Evolutionary conservation across 345 rosid genomes (phyloP).

Genomic region (Arabidopsis arenosa): DNA sequence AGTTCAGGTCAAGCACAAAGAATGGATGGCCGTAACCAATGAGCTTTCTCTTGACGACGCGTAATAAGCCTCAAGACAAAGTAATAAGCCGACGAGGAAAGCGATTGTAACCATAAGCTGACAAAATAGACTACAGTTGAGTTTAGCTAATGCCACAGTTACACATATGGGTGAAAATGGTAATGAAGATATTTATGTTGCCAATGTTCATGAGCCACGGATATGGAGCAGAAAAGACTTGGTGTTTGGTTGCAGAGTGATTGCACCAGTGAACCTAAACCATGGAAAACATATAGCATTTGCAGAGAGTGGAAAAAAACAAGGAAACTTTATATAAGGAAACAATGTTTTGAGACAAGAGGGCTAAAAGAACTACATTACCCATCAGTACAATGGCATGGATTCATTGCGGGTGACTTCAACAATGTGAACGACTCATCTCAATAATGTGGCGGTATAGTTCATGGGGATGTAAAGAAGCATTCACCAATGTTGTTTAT

Average conservation of each 20-base stretch:
- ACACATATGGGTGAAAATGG: constrained; percentile 6
- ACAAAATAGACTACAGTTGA: constrained; percentile 16
- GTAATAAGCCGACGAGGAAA: constrained; percentile 33
- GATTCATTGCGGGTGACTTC: constrained; percentile 3
- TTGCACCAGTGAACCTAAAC: not conserved
- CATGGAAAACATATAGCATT: constrained; percentile 9
- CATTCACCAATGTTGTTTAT: constrained; percentile 21
- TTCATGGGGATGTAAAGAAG: constrained; percentile 10
- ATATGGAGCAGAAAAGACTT: not conserved
- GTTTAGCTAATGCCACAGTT: not conserved
- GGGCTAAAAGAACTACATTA: not conserved
- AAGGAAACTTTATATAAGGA: not conserved
- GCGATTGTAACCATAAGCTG: constrained; percentile 26
- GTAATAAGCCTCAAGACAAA: constrained; percentile 30
- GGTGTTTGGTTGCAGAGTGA: constrained; percentile 10
- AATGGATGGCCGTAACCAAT: constrained; percentile 33
- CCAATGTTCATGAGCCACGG: not conserved
- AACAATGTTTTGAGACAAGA: not conserved
- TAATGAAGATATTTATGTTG: constrained; percentile 3
- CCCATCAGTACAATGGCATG: constrained; percentile 7
- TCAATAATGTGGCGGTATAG: not conserved
- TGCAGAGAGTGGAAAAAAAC: not conserved
- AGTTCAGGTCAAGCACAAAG: constrained; percentile 29
- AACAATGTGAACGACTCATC: not conserved
- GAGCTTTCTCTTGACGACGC: constrained; percentile 15